A percentile compares a stretch with the other conserved stretches of the same genome.
Conservation (phyloP, 2,329 filamentous ascomycete species). For the Botrytis byssoidea region DNA sequence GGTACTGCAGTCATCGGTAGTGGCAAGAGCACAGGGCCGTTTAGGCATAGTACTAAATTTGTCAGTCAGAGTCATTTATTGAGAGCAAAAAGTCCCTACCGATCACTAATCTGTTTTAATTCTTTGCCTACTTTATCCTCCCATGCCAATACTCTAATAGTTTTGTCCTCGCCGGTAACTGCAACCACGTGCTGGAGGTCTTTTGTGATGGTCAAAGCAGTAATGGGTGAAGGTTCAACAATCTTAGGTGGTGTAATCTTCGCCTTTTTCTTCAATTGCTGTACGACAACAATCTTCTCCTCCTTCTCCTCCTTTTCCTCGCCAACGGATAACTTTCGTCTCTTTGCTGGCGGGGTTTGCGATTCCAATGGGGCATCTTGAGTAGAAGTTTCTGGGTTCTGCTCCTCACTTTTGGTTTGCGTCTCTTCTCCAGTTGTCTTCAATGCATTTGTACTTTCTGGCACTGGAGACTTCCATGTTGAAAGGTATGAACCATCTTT, state of each 20-base stretch:
- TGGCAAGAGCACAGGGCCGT: constrained; percentile 72
- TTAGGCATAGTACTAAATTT: constrained; percentile 72
- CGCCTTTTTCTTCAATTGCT: constrained; percentile 29
- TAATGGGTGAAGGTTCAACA: constrained; percentile 63
- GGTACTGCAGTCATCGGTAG: constrained; percentile 67
- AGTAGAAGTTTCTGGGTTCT: constrained; percentile 4
- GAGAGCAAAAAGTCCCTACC: constrained; percentile 49
- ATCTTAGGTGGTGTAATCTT: constrained; percentile 31
- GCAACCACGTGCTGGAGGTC: constrained; percentile 69
- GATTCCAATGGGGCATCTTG: constrained; percentile 6
- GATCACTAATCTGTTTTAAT: constrained; percentile 67
- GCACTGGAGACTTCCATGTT: constrained; percentile 37
- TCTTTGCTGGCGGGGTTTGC: constrained; percentile 36
- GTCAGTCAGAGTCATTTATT: constrained; percentile 18
- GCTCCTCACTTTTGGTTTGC: constrained; percentile 1
- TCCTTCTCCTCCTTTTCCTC: constrained; percentile 21
- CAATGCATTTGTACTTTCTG: constrained; percentile 19
- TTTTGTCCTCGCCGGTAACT: constrained; percentile 89
- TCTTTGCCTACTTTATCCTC: constrained; percentile 48
- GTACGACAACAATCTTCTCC: constrained; percentile 24
- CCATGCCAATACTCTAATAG: constrained; percentile 76
- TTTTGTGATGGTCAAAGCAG: constrained; percentile 62
- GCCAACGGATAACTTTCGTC: constrained; percentile 34
- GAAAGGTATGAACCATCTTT: constrained; percentile 57
- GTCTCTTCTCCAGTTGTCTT: background rate